Conservation (phyloP, 805 yeast species). For the Candida namnaoensis region DNA sequence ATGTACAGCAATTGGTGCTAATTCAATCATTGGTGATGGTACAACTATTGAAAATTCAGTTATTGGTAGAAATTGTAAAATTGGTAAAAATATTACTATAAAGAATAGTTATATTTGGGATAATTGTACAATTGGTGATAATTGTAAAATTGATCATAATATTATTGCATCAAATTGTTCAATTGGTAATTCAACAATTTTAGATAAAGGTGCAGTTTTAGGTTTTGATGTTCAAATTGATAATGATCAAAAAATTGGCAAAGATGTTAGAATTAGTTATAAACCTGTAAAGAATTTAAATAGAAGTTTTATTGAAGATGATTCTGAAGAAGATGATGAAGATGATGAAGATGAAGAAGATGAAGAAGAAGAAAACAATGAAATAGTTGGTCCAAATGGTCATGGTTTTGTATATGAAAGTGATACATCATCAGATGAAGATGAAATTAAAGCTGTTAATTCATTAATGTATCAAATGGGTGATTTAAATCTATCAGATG, state of each 20-base stretch:
- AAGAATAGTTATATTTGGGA: conserved; percentile 85
- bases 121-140: conserved; percentile 63
- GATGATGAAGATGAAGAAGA: conserved; percentile 13
- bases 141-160: conserved; percentile 46
- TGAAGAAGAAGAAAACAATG: conserved; percentile 8
- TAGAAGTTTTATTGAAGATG: conserved; percentile 23
- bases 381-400: conserved; percentile 28
- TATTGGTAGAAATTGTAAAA: conserved; percentile 78
- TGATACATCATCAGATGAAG: conserved; percentile 23
- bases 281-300: conserved; percentile 29
- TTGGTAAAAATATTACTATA: conserved; percentile 70
- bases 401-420: conserved; percentile 27
- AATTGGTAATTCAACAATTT: conserved; percentile 39
- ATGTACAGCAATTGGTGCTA: conserved; percentile 75
- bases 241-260: conserved; percentile 36
- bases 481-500: conserved; percentile 45
- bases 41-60: conserved; percentile 59
- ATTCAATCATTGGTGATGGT: conserved; percentile 70
- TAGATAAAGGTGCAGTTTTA: conserved; percentile 69
- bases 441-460: conserved; percentile 20
- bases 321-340: conserved; percentile 17
- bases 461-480: conserved; percentile 35
- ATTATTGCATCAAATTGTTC: conserved; percentile 62
- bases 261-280: conserved; percentile 44
- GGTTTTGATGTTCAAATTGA: conserved; percentile 71